Conservation (phyloP, 139 green algal genomes). For the Tetradesmus obliquus region DNA sequence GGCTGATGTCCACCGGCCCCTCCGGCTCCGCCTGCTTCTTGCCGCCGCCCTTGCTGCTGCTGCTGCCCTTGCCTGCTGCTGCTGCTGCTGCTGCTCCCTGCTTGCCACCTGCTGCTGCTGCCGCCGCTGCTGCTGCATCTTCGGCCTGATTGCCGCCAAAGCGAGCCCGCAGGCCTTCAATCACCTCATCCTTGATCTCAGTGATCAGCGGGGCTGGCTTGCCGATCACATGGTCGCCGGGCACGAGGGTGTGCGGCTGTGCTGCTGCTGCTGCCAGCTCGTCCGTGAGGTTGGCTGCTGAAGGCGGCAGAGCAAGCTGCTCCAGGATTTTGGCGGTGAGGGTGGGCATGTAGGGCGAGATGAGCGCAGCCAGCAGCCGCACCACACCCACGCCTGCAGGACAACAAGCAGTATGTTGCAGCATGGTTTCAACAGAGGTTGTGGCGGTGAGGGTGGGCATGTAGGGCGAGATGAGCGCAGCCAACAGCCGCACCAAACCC, state of each 20-base stretch:
- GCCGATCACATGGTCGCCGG: conserved; percentile 77
- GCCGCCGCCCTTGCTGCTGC: neutral
- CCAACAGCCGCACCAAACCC: conserved; percentile 88
- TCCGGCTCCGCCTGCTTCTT: conserved; percentile 49
- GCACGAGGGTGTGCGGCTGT: conserved; percentile 59
- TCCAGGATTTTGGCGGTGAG: conserved; percentile 77
- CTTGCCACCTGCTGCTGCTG: conserved; percentile 39
- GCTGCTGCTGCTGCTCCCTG: conserved; percentile 30
- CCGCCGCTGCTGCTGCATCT: conserved; percentile 22
- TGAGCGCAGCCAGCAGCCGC: conserved; percentile 82
- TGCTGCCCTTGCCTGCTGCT: conserved; percentile 41
- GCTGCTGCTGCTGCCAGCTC: conserved; percentile 44
- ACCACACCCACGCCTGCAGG: conserved; percentile 80
- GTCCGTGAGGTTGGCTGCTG: conserved; percentile 53
- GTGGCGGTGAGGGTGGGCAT: conserved; percentile 87
- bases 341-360: conserved; percentile 94
- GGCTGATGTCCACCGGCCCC: conserved; percentile 54
- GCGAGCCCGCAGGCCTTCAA: conserved; percentile 52
- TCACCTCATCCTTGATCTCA: conserved; percentile 68
- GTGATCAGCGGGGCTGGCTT: conserved; percentile 68
- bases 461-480: conserved; percentile 90
- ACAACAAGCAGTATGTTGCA: neutral
- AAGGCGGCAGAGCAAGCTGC: conserved; percentile 46
- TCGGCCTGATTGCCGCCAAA: conserved; percentile 48
- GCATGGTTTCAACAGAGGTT: neutral